Evolutionary conservation across 176 grass and related monocot genomes (phyloP).

Genomic region (Hordeum marinum): DNA sequence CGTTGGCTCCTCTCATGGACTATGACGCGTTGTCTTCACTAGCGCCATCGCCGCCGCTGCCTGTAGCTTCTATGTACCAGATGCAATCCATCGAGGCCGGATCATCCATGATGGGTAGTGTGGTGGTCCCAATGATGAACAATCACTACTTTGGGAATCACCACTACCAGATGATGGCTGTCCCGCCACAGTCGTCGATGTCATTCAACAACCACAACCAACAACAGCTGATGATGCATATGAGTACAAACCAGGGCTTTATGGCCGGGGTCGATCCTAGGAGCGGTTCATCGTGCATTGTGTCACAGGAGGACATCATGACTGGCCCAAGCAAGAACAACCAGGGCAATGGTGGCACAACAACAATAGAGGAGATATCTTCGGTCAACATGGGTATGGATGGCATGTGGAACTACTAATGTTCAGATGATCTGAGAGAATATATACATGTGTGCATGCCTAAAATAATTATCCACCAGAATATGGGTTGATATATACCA

Average conservation of each 20-base stretch:
- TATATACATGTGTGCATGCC: not conserved
- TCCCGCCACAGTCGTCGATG: not conserved
- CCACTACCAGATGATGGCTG: not conserved
- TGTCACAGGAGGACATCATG: constrained; percentile 14
- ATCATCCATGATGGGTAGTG: not conserved
- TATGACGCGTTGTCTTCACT: not conserved
- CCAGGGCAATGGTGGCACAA: not conserved
- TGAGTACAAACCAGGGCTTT: not conserved
- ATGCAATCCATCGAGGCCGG: not conserved
- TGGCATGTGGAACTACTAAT: constrained; percentile 17
- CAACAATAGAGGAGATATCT: constrained; percentile 1
- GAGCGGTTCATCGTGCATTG: constrained; percentile 14
- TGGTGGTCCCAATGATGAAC: not conserved
- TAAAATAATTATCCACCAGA: not conserved
- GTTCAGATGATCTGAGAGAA: too few relatives aligned
- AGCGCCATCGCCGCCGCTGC: not conserved
- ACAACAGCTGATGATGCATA: not conserved
- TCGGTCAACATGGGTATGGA: constrained; percentile 7
- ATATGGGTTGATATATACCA: not conserved
- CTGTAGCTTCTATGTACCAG: not conserved
- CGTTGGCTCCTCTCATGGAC: constrained; percentile 10
- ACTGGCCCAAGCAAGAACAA: not conserved
- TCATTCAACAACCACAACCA: not conserved
- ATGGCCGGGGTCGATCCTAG: not conserved
- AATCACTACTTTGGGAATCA: not conserved